phyloP scores from a whole-genome alignment of 176 grass and related monocot genomes.

The Juncus inflexus region DNA sequence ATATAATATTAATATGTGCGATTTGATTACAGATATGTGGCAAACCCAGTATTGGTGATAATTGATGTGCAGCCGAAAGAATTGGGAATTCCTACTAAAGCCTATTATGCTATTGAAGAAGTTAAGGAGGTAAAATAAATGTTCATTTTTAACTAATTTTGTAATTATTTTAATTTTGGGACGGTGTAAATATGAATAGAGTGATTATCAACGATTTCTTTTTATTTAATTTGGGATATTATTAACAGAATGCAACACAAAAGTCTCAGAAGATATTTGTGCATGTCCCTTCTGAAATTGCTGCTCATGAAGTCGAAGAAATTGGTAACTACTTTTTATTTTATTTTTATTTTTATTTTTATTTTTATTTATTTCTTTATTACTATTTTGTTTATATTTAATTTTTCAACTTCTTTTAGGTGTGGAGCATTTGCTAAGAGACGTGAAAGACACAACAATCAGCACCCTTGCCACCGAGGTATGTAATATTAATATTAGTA shows the following conservation, averaged over 20 bases:
- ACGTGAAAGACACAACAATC: slow-evolving; percentile 96
- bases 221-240: slow-evolving; percentile 10
- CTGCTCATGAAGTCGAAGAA: slow-evolving; percentile 97
- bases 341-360: background rate
- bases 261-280: slow-evolving; percentile 99
- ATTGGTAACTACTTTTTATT: slow-evolving; percentile 47
- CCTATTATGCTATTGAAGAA: slow-evolving; percentile 86
- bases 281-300: slow-evolving; percentile 96
- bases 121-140: slow-evolving; percentile 65
- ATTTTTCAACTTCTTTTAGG: slow-evolving; percentile 38
- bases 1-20: background rate
- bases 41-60: slow-evolving; percentile 91
- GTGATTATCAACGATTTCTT: no score
- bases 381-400: background rate
- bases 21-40: slow-evolving; percentile 60
- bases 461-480: slow-evolving; percentile 93
- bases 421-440: slow-evolving; percentile 91
- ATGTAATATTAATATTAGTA: slow-evolving; percentile 25
- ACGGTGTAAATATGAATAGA: no score
- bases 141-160: background rate
- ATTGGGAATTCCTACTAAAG: slow-evolving; percentile 93
- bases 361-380: background rate
- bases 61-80: slow-evolving; percentile 98
- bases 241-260: slow-evolving; percentile 84
- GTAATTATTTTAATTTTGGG: no score